A percentile compares a stretch with the other conserved stretches of the same genome.
Conservation (phyloP, 495 filamentous ascomycete genomes). For the Letharia lupina region DNA sequence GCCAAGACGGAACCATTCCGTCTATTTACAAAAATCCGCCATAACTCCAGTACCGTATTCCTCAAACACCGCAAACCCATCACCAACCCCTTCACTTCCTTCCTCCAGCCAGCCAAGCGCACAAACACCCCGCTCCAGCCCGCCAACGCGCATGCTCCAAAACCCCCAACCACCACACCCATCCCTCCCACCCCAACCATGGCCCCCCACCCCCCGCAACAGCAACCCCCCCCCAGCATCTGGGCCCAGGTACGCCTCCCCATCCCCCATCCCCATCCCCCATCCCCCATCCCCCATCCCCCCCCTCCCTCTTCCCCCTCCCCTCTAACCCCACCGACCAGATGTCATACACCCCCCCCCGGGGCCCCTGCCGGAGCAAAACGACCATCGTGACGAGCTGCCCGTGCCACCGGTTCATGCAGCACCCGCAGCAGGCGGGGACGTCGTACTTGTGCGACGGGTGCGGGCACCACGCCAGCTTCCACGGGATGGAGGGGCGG, state of each 20-base stretch:
- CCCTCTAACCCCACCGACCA: not conserved
- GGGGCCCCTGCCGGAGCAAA: slow-evolving; percentile 38
- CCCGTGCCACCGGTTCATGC: slow-evolving; percentile 50
- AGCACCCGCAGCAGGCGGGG: slow-evolving; percentile 47
- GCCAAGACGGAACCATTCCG: not conserved
- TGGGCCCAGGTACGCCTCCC: not conserved
- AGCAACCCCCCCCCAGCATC: not conserved
- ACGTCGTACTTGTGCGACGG: slow-evolving; percentile 48
- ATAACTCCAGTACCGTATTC: too few species aligned
- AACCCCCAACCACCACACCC: not conserved
- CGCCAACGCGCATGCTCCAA: not conserved
- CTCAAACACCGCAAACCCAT: too few species aligned
- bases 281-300: not conserved
- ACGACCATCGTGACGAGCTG: slow-evolving; percentile 38
- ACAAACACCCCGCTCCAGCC: not conserved
- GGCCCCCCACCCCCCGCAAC: not conserved
- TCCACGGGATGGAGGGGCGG: slow-evolving; percentile 42
- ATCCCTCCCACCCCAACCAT: not conserved
- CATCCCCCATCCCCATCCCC: not conserved
- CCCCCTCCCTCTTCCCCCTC: not conserved
- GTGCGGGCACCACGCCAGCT: slow-evolving; percentile 47
- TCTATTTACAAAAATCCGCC: not conserved
- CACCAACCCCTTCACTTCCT: not conserved
- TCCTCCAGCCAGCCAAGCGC: not conserved
- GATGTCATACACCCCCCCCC: slow-evolving; percentile 29